phyloP scores from a whole-genome alignment of 202 grass and related monocot species.

The Dendrocalamus latiflorus region DNA sequence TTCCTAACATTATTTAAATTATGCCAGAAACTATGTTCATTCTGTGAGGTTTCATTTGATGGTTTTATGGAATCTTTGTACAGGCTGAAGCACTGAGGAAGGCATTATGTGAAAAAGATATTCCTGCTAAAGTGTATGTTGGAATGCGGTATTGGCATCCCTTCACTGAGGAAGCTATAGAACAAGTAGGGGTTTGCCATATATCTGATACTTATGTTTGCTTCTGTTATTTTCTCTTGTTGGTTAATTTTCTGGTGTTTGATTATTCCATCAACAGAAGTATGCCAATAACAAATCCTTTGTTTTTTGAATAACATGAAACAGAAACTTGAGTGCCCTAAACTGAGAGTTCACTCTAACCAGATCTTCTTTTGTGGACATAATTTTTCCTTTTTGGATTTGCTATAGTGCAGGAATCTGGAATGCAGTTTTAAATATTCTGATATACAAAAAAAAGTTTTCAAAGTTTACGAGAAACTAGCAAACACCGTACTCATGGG shows the following conservation, averaged over 20 bases:
- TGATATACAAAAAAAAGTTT: background rate
- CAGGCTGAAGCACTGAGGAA: conserved; percentile 88
- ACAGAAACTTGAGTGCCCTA: background rate
- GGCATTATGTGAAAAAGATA: conserved; percentile 77
- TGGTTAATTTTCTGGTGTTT: background rate
- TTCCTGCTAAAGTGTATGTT: conserved; percentile 93
- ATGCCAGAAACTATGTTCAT: background rate
- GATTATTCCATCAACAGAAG: conserved; percentile 4
- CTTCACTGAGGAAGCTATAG: too few relatives aligned
- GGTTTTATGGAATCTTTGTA: conserved; percentile 23
- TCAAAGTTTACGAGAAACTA: background rate
- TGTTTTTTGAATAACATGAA: conserved; percentile 10
- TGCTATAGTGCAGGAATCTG: conserved; percentile 1
- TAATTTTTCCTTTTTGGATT: background rate
- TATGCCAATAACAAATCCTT: background rate
- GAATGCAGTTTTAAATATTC: background rate
- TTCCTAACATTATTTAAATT: background rate
- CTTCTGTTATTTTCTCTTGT: background rate
- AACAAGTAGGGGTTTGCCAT: conserved; percentile 53
- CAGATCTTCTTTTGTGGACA: background rate
- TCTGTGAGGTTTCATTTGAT: conserved; percentile 8
- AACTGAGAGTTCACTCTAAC: background rate
- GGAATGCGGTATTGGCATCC: conserved; percentile 99
- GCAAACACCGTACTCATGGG: background rate
- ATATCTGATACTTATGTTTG: background rate